Evolutionary conservation across 2,329 filamentous ascomycete genomes (phyloP).

Genomic region (Fusarium irregulare): DNA sequence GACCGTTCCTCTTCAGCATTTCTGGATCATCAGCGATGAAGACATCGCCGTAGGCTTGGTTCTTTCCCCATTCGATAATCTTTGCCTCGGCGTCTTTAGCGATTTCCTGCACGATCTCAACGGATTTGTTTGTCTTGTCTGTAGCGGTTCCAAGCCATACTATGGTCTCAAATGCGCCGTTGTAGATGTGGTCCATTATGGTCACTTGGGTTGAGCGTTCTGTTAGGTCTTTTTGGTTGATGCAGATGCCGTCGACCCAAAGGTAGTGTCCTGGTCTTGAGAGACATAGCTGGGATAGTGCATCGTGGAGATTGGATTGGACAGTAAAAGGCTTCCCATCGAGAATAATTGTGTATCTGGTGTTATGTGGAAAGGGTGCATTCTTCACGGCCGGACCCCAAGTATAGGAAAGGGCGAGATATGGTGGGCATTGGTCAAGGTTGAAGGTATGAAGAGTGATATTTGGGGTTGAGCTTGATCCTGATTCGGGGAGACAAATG

Average conservation of each 20-base stretch:
- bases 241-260: neutral
- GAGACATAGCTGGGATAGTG: neutral
- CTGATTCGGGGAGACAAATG: neutral
- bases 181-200: neutral
- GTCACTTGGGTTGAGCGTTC: neutral
- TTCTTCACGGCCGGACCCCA: neutral
- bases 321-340: fast-evolving
- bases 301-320: neutral
- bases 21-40: neutral
- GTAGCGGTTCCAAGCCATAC: neutral
- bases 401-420: neutral
- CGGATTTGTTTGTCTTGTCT: fast-evolving
- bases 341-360: fast-evolving
- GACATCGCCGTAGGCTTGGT: neutral
- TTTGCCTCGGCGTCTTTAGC: neutral
- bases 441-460: neutral
- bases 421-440: neutral
- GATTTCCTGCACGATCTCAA: neutral
- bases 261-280: neutral
- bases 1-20: neutral
- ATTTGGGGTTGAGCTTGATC: neutral
- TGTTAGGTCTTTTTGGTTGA: neutral
- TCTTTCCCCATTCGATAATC: neutral
- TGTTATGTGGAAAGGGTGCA: fast-evolving
- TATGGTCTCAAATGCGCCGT: neutral